Percentiles rank a stretch among this genome's conserved stretches.
Evolutionary conservation across 129 eudicot genomes (phyloP).

Genomic region (Chrysanthemum lavandulifolium): DNA sequence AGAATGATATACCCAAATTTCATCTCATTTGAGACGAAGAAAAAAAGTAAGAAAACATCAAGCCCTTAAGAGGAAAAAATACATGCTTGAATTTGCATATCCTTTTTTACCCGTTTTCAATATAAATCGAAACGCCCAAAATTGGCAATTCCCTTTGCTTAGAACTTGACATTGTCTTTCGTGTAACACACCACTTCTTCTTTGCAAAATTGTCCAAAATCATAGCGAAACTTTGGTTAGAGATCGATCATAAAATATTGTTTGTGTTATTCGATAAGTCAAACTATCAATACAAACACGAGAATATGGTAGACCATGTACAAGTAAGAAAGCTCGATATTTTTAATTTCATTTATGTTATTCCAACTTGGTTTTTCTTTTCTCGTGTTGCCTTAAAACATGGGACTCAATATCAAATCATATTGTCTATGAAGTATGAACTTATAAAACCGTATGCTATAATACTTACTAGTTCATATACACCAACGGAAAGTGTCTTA

Average conservation of each 20-base stretch:
- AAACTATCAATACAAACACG: no score
- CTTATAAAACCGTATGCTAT: no score
- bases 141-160: conserved; percentile 24
- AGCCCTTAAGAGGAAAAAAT: not conserved
- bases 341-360: no score
- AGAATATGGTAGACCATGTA: no score
- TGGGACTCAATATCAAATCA: no score
- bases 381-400: no score
- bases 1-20: conserved; percentile 1
- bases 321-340: no score
- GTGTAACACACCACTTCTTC: conserved; percentile 85
- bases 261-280: no score
- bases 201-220: conserved; percentile 36
- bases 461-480: no score
- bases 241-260: not conserved
- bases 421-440: no score
- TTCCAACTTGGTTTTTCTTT: no score
- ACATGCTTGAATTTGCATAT: conserved; percentile 15
- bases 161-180: conserved; percentile 86
- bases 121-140: conserved; percentile 8
- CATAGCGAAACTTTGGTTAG: not conserved
- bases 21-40: conserved; percentile 9
- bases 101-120: conserved; percentile 12
- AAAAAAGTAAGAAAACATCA: not conserved
- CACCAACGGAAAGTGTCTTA: no score